Conservation (phyloP, 2,329 filamentous ascomycete genomes). For the Dothistroma septosporum region DNA sequence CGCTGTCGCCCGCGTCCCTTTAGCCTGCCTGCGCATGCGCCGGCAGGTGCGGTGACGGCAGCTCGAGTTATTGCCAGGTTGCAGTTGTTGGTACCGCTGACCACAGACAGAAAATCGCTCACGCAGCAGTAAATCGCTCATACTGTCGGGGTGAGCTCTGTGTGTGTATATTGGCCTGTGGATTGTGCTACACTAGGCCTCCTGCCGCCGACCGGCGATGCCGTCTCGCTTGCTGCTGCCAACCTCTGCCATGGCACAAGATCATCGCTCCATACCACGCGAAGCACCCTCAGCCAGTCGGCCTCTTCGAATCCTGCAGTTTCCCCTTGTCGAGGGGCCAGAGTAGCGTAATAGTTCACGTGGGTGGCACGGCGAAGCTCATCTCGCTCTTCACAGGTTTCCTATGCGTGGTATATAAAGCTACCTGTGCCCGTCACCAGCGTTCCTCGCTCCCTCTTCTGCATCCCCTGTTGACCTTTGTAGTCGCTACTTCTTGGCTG, state of each 20-base stretch:
- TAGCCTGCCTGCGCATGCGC: neutral
- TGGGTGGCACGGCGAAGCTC: constrained; percentile 5
- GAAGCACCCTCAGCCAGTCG: neutral
- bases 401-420: constrained; percentile 9
- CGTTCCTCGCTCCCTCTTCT: neutral
- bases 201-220: neutral
- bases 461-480: neutral
- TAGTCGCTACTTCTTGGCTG: neutral
- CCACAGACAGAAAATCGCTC: constrained; percentile 12
- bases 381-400: constrained; percentile 12
- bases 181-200: neutral
- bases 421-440: neutral
- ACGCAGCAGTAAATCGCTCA: constrained; percentile 3
- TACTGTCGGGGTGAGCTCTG: neutral
- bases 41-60: neutral
- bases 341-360: constrained; percentile 7
- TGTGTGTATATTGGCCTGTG: neutral
- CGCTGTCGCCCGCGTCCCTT: no score
- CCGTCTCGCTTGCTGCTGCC: neutral
- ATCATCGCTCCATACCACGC: constrained; percentile 10
- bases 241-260: neutral
- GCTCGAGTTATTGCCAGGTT: neutral
- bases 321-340: neutral
- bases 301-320: neutral
- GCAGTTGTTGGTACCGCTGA: neutral